phyloP scores from a whole-genome alignment of 2,329 filamentous ascomycete species.

The Colletotrichum theobromicola region DNA sequence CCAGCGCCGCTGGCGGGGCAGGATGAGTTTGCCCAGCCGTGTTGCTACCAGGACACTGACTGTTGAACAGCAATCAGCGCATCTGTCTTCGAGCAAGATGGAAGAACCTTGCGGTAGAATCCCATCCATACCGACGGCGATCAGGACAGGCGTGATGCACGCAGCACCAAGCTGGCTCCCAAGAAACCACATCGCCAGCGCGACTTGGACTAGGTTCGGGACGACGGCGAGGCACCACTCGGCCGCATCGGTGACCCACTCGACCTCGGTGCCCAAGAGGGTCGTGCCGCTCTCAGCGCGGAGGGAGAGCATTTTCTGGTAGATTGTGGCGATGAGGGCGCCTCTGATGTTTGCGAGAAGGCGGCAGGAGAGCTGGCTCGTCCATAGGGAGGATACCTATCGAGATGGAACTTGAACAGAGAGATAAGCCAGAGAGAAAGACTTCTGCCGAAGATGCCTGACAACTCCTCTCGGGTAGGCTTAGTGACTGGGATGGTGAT shows the following conservation, averaged over 20 bases:
- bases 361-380: conserved; percentile 24
- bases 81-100: neutral
- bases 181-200: conserved; percentile 30
- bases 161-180: conserved; percentile 41
- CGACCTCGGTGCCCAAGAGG: conserved; percentile 32
- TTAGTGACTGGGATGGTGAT: neutral
- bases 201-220: conserved; percentile 23
- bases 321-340: conserved; percentile 30
- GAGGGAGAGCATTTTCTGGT: conserved; percentile 26
- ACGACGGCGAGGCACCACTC: conserved; percentile 24
- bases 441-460: neutral
- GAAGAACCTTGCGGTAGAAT: neutral
- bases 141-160: conserved; percentile 43
- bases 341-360: conserved; percentile 29
- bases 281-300: conserved; percentile 19
- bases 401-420: neutral
- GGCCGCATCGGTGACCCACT: conserved; percentile 28
- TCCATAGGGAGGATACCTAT: neutral
- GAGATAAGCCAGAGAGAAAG: neutral
- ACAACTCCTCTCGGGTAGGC: neutral
- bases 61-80: neutral
- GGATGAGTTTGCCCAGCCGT: neutral
- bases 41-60: neutral
- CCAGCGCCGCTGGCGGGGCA: conserved; percentile 36
- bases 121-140: conserved; percentile 30